Evolutionary conservation across 2,329 filamentous ascomycete species (phyloP).

Genomic region (Aspergillus pseudonomiae): DNA sequence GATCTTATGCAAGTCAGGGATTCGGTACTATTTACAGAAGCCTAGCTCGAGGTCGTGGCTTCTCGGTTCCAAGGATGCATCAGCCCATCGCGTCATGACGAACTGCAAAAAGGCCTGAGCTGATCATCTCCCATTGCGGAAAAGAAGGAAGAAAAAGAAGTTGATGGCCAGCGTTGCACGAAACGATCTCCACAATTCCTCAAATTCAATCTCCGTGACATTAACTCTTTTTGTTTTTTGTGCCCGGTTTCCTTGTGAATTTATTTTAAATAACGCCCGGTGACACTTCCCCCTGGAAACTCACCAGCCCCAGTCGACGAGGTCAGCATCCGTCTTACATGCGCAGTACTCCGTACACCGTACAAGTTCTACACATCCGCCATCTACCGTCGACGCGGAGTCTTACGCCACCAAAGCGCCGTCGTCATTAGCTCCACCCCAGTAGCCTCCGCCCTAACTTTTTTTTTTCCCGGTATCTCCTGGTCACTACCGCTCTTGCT

Average conservation of each 20-base stretch:
- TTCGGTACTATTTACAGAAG: background rate
- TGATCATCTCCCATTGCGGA: slow-evolving; percentile 1
- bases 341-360: too few relatives aligned
- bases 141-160: background rate
- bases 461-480: background rate
- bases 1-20: background rate
- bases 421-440: slow-evolving; percentile 1
- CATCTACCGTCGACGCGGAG: background rate
- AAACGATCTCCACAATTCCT: slow-evolving; percentile 3
- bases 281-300: background rate
- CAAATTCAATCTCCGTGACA: background rate
- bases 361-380: background rate
- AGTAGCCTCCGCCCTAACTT: background rate
- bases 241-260: background rate
- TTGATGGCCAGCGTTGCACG: slow-evolving; percentile 1
- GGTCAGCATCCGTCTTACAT: too few relatives aligned
- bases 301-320: too few relatives aligned
- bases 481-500: background rate
- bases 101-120: background rate
- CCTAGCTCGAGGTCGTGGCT: background rate
- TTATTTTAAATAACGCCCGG: background rate
- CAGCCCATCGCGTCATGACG: background rate
- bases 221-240: background rate
- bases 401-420: slow-evolving; percentile 1
- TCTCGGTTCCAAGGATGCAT: background rate